Evolutionary conservation across 2,329 filamentous ascomycete species (phyloP).

Genomic region (Alternaria sp.): DNA sequence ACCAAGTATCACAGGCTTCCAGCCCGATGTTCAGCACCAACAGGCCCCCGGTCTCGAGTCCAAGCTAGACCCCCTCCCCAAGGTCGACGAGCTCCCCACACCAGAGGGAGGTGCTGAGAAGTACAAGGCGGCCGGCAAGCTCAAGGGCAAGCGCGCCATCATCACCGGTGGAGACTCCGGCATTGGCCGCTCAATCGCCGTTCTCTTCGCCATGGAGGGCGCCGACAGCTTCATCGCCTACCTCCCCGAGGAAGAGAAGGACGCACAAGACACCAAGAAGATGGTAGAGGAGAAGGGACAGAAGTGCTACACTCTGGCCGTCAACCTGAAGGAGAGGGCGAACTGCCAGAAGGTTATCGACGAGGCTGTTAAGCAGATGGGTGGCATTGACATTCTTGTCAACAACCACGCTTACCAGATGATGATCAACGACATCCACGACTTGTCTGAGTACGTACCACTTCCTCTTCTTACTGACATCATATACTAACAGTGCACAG

Average conservation of each 20-base stretch:
- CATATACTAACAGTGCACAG: conserved; percentile 45
- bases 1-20: conserved; percentile 50
- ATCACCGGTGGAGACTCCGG: conserved; percentile 84
- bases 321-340: conserved; percentile 68
- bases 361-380: conserved; percentile 69
- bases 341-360: conserved; percentile 76
- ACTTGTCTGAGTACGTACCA: conserved; percentile 68
- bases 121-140: conserved; percentile 78
- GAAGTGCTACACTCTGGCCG: conserved; percentile 68
- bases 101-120: conserved; percentile 70
- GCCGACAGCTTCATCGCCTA: conserved; percentile 77
- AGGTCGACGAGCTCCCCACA: conserved; percentile 70
- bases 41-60: conserved; percentile 61
- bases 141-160: conserved; percentile 75
- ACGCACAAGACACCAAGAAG: conserved; percentile 76
- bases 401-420: conserved; percentile 78
- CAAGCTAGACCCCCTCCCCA: conserved; percentile 65
- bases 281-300: conserved; percentile 70
- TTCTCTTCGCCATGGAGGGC: conserved; percentile 82
- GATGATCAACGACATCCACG: conserved; percentile 73
- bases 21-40: conserved; percentile 59
- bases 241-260: conserved; percentile 75
- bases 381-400: conserved; percentile 74
- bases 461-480: not conserved
- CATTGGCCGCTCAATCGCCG: conserved; percentile 76